Base-by-base conservation (phyloP, 192 early-diverging fungal species). In the Backusella luteola region DNA sequence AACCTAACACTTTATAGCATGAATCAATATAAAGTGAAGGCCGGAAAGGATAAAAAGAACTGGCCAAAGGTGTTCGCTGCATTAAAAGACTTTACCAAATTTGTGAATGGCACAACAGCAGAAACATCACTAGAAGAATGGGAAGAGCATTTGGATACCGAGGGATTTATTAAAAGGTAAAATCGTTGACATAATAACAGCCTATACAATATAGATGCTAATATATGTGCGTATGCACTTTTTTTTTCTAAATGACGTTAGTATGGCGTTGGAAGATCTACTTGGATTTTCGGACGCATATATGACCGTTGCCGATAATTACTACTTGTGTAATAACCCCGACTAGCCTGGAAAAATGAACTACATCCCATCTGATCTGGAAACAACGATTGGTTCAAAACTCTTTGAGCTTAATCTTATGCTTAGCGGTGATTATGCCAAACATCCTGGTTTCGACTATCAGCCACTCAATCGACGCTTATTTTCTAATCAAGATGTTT, bases 31-130 rank as follows among this genome's bases (percentile, higher is more conserved):
- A 41, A 41, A 15, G 8, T 69, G 34, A 34, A 34, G 12, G 73
- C 67, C 35, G 78, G 59, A n/a, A 17, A 6, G 5, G 38, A 73
- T 1, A 52, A 39, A 9, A n/a, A 68, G 21, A 42, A 52, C 11
- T n/a, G 44, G 26, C 36, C 42, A 14, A 29, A 74, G 9, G n/a
- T 3, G 0, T 72, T 69, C 4, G 34, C 29, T 11, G 67, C 35
- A 23, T 17, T 75, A 4, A 70, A 69, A 12, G 68, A 79, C 17
- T 74, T 79, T 66, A 79, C 70, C 72, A 11, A 73, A 21, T 79
- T 74, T 44, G 21, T 79, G 0, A 34, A 69, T 36, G 44, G 75
- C 0, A 70, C 76, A 23, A 39, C 78, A 66, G 21, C 44, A 23
- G 34, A 67, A 14, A 56, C 44, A 19, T 34, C 66, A 3, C 12